These are phyloP conservation scores for Euphorbia lathyris DNA, from an alignment of 345 rosid genomes.

Conservation along the genomic window DNA sequence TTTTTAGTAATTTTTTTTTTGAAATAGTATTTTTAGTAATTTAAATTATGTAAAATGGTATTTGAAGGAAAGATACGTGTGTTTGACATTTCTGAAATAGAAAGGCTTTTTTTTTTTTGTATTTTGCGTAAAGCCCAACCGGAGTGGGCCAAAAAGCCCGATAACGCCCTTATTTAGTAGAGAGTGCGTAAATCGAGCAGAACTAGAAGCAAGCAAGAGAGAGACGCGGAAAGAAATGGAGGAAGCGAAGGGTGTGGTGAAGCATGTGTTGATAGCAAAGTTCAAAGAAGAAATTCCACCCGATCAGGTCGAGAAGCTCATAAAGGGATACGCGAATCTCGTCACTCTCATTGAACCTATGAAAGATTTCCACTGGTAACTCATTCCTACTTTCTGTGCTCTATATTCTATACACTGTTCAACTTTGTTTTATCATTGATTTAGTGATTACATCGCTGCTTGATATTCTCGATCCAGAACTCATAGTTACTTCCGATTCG, in stretches of 20 bases:
- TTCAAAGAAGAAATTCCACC: constrained; percentile 60
- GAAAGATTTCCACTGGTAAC: constrained; percentile 78
- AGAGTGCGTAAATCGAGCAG: too few species aligned
- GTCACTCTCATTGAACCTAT: constrained; percentile 70
- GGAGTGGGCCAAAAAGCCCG: too few species aligned
- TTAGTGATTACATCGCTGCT: not conserved
- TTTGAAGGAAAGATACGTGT: too few species aligned
- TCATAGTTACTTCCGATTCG: not conserved
- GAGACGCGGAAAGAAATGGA: not conserved
- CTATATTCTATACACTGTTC: not conserved
- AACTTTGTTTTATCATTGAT: too few species aligned
- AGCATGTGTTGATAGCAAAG: constrained; percentile 66
- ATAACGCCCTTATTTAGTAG: too few species aligned
- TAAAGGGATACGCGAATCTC: constrained; percentile 63
- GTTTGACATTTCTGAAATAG: too few species aligned
- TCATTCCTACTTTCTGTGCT: not conserved
- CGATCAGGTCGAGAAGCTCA: constrained; percentile 50
- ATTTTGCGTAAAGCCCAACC: too few species aligned
- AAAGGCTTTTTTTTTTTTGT: too few species aligned
- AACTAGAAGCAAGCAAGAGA: not conserved
- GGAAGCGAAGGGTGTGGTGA: constrained; percentile 59
- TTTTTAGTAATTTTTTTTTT: too few species aligned
- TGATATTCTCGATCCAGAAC: too few species aligned
- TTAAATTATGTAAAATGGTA: too few species aligned
- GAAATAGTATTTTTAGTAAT: too few species aligned